Percentiles rank a stretch among this genome's conserved stretches.
Conservation (phyloP, 164 flowering plant species). For the Tetracentron sinense region DNA sequence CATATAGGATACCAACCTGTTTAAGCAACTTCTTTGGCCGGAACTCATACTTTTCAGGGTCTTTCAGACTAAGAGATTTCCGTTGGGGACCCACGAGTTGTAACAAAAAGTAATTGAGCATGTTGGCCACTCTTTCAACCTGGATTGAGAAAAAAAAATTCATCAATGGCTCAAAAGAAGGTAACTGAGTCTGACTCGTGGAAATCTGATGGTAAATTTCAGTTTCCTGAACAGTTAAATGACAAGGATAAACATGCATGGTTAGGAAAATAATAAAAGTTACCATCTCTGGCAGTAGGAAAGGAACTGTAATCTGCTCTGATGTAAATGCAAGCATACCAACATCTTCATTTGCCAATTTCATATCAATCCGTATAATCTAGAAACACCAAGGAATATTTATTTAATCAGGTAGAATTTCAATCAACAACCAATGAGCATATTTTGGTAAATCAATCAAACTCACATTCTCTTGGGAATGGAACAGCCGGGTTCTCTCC, state of each 20-base stretch:
- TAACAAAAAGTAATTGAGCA: slow-evolving; percentile 91
- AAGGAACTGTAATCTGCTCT: slow-evolving; percentile 88
- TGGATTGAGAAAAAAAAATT: slow-evolving; percentile 23
- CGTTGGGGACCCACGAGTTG: slow-evolving; percentile 98
- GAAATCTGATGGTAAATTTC: neutral
- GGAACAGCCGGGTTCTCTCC: slow-evolving; percentile 89
- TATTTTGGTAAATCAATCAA: slow-evolving; percentile 1
- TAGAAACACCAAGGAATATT: slow-evolving; percentile 21
- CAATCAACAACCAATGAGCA: neutral
- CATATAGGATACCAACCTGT: slow-evolving; percentile 47
- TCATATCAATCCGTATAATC: slow-evolving; percentile 96
- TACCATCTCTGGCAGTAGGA: slow-evolving; percentile 98
- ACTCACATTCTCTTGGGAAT: slow-evolving; percentile 90
- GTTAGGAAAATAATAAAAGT: neutral
- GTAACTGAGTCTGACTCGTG: neutral
- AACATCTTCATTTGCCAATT: slow-evolving; percentile 96
- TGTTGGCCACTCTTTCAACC: slow-evolving; percentile 98
- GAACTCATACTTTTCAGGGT: slow-evolving; percentile 95
- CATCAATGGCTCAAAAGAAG: neutral
- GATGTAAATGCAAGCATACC: slow-evolving; percentile 92
- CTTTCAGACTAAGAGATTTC: slow-evolving; percentile 78
- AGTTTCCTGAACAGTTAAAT: neutral
- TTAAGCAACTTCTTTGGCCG: slow-evolving; percentile 83
- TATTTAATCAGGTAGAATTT: slow-evolving; percentile 1
- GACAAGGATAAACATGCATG: neutral